These are phyloP conservation scores for Cutaneotrichosporon dermatis DNA, from an alignment of 1,284 basidiomycete species.

Conservation along the genomic window DNA sequence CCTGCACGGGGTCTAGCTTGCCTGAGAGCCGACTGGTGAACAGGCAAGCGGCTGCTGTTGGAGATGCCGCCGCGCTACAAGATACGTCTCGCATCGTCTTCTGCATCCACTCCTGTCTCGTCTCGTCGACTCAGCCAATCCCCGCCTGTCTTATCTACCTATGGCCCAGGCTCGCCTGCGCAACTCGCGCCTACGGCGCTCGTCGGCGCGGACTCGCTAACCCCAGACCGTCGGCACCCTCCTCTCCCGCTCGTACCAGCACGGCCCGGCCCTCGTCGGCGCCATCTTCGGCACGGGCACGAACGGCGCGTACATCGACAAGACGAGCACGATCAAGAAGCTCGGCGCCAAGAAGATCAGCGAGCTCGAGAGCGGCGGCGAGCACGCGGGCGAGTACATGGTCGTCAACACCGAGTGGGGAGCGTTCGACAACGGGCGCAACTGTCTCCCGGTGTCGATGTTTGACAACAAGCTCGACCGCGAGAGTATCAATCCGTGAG, in stretches of 20 bases:
- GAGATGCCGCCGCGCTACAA: too few species aligned
- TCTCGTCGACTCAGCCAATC: too few species aligned
- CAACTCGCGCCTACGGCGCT: too few species aligned
- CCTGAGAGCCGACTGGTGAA: too few species aligned
- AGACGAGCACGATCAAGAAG: constrained; percentile 78
- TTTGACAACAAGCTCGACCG: constrained; percentile 92
- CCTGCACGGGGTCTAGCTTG: too few species aligned
- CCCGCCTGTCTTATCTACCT: too few species aligned
- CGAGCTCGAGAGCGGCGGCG: constrained; percentile 49
- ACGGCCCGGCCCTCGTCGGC: constrained; percentile 77
- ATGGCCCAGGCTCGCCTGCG: too few species aligned
- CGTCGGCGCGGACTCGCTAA: background rate
- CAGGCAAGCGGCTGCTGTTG: too few species aligned
- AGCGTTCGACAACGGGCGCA: constrained; percentile 82
- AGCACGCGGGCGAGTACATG: constrained; percentile 66
- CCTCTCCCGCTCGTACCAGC: constrained; percentile 84
- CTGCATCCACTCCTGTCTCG: too few species aligned
- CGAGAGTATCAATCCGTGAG: constrained; percentile 80
- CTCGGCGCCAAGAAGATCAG: constrained; percentile 60
- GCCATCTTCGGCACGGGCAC: constrained; percentile 98
- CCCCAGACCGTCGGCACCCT: constrained; percentile 86
- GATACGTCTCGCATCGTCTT: too few species aligned
- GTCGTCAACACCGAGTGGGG: constrained; percentile 98
- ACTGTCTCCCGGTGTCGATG: constrained; percentile 82
- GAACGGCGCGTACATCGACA: constrained; percentile 94